Evolutionary conservation across 495 filamentous ascomycete genomes (phyloP), one percentile per base, ranked within the genome.

Genomic region (Aspergillus bertholletiae): DNA sequence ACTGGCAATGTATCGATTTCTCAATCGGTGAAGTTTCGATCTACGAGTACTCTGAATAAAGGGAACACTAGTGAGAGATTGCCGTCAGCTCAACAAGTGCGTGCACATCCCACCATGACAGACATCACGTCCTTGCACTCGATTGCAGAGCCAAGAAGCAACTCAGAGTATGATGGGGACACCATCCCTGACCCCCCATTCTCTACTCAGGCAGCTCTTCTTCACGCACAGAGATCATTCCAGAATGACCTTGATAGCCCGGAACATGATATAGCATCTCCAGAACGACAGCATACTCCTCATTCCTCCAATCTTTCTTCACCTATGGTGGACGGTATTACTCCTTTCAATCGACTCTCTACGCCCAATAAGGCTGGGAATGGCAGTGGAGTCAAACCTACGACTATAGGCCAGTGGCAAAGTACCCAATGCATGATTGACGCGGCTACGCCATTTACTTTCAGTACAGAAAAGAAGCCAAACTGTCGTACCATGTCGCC

Each of bases 371-470:
- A 30, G 28, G 15, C 30, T 17, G 52, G 23, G 49, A 8, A 40
- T 21, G 27, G 47, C 13, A 24, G 56, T 37, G 46, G 17, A 44
- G 27, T 51, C 8, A 43, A 40, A 22, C 23, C 50, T n/a, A 62
- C 59, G 7, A 57, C 55, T 11, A 57, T 43, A 23, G 53, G 50
- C 12, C 68, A 66, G 41, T 67, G 69, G 23, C 69, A 77, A 54
- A 79, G 73, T 56, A 81, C 78, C 5, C 79, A 81, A 62, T 72
- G 61, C 40, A 74, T 80, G 64, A 68, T 81, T 23, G 75, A 80
- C 56, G 70, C 73, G 9, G 70, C 70, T 24, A 79, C 75, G 1
- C 78, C 79, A 23, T 81, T 77, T 44, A 71, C 65, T 1, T 70
- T 77, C 48, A 76, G 73, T 32, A 77, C 75, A 0, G 65, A 70